phyloP scores from a whole-genome alignment of 2,329 filamentous ascomycete genomes.

The Cercospora sp. region DNA sequence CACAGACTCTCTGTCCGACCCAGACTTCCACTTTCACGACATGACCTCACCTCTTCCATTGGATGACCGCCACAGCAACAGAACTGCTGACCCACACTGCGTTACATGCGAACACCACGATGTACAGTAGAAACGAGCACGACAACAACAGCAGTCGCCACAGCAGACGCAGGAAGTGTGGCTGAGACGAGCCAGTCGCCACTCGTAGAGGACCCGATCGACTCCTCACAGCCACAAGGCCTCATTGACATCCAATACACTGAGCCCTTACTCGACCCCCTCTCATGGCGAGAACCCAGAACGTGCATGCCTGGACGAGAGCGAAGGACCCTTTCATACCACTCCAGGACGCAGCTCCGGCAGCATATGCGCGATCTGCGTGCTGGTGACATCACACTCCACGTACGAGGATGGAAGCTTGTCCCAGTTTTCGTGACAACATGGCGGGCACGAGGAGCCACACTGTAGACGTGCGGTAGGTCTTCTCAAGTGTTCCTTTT shows the following conservation, averaged over 20 bases:
- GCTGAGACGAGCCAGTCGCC: neutral
- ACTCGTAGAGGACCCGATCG: neutral
- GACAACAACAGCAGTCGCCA: neutral
- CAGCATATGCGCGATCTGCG: slow-evolving; percentile 9
- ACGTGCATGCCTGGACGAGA: neutral
- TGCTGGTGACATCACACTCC: slow-evolving; percentile 10
- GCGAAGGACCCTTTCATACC: neutral
- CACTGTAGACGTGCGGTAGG: neutral
- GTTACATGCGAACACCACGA: neutral
- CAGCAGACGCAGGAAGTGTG: neutral
- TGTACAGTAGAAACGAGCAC: neutral
- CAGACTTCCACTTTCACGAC: neutral
- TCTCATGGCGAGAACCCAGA: neutral
- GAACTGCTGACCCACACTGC: neutral
- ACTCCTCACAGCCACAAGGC: neutral
- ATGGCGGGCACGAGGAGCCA: slow-evolving; percentile 13
- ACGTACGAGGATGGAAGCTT: slow-evolving; percentile 15
- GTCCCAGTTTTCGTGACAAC: slow-evolving; percentile 15
- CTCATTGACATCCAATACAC: neutral
- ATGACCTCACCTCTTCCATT: neutral
- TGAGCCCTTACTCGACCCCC: neutral
- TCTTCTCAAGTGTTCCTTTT: neutral
- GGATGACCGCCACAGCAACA: neutral
- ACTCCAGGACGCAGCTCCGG: slow-evolving; percentile 3
- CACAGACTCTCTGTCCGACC: neutral